Base-by-base conservation (phyloP, 306 rosid species). In the Cicer judaicum region DNA sequence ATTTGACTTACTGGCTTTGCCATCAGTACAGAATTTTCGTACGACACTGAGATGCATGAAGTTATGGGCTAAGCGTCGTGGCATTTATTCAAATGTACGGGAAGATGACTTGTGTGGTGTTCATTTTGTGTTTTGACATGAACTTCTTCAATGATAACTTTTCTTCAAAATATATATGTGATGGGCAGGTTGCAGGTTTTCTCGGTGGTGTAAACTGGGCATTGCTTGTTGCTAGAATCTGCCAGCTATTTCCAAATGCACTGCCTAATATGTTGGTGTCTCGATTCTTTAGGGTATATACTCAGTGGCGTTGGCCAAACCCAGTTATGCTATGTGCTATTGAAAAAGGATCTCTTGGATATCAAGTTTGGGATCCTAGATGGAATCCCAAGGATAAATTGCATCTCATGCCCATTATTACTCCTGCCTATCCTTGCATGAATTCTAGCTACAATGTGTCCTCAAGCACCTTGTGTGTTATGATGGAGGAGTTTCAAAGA, bases 121-220 rank as follows among this genome's bases (percentile, higher is more conserved):
- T 76, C n/a, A 24, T 53, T 59, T 50, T 40, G 18, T 48, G 18
- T 79, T 73, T 65, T 46, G 29, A 34, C 67, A 13, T 66, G 34
- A 57, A 55, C 21, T 54, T 12, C 8, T 69, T 72, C 69, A 21
- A 57, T 75, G 1, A 12, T 75, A 53, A 75, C 29, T 74, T 24
- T 55, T 69, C 43, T 87, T 56, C 61, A 75, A 57, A 68, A 16
- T 16, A 16, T 16, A 12, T 85, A 67, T 71, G 53, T 78, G 50
- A 59, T 73, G 82, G 64, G 54, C 95, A 94, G 99, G 99, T 94
- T 86, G 10, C 93, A 8, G 96, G 99, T 60, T 94, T 92, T 87
- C 95, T 94, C 74, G 99, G 99, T 82, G 99, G 97, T 63, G 84
- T 94, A 83, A 94, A 94, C 74, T 88, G 92, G 99, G 99, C 99